phyloP scores from a whole-genome alignment of 1,284 basidiomycete species.

The Waitea zeae region DNA sequence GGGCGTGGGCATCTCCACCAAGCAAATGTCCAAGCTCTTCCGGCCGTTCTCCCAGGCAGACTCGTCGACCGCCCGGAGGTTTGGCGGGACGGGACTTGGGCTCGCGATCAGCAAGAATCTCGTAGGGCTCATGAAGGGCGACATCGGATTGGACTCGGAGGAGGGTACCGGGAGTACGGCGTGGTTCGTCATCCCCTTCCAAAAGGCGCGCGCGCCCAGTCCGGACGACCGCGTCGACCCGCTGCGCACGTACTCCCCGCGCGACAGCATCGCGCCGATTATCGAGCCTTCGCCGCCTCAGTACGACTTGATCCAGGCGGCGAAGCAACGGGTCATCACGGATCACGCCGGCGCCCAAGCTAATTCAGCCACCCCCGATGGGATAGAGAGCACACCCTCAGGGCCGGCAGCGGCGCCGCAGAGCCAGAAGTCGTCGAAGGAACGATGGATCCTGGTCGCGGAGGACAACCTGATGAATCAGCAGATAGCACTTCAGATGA shows the following conservation, averaged over 20 bases:
- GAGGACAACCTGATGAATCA: not conserved
- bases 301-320: too few species aligned
- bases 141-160: constrained; percentile 51
- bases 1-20: constrained; percentile 45
- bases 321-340: too few species aligned
- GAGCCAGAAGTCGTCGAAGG: not conserved
- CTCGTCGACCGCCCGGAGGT: constrained; percentile 53
- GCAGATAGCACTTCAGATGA: not conserved
- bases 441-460: not conserved
- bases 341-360: too few species aligned
- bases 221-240: too few species aligned
- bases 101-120: constrained; percentile 55
- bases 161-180: constrained; percentile 44
- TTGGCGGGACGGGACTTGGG: constrained; percentile 53
- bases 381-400: not conserved
- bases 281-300: not conserved
- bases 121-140: constrained; percentile 53
- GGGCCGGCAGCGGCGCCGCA: not conserved
- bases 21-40: constrained; percentile 47
- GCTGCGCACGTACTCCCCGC: not conserved
- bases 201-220: constrained; percentile 9
- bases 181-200: constrained; percentile 54
- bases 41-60: constrained; percentile 62
- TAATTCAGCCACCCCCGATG: too few species aligned
- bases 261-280: not conserved